phyloP scores from a whole-genome alignment of 169 alveolate species.

The Amoebophrya sp. region DNA sequence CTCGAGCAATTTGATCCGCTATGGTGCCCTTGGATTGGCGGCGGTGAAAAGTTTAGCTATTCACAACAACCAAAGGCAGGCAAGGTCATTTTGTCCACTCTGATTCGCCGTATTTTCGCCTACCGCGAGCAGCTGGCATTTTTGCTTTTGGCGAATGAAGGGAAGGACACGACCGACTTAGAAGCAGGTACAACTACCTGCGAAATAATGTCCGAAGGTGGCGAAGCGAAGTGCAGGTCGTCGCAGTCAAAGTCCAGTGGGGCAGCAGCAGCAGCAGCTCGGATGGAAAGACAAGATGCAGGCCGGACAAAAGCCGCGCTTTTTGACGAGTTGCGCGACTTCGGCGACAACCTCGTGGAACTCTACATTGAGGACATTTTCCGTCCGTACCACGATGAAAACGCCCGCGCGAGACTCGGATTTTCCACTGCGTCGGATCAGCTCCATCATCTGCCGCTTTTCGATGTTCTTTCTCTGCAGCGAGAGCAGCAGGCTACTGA shows the following conservation, averaged over 20 bases:
- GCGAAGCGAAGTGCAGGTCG: background rate
- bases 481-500: background rate
- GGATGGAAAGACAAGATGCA: no score
- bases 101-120: background rate
- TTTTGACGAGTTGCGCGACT: background rate
- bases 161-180: no score
- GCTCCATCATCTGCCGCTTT: background rate
- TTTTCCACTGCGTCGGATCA: background rate
- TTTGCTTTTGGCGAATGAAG: no score
- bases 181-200: no score
- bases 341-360: background rate
- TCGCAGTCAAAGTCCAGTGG: background rate
- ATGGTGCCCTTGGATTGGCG: constrained; percentile 19
- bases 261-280: no score
- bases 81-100: background rate
- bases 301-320: no score
- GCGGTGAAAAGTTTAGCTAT: background rate
- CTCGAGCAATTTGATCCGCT: constrained; percentile 15
- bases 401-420: background rate
- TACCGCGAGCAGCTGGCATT: background rate
- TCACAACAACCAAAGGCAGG: background rate
- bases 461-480: background rate
- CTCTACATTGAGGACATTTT: background rate
- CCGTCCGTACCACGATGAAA: background rate
- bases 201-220: background rate